These are phyloP conservation scores for Aspergillus nomiae DNA, from an alignment of 2,329 filamentous ascomycete genomes.

Conservation along the genomic window DNA sequence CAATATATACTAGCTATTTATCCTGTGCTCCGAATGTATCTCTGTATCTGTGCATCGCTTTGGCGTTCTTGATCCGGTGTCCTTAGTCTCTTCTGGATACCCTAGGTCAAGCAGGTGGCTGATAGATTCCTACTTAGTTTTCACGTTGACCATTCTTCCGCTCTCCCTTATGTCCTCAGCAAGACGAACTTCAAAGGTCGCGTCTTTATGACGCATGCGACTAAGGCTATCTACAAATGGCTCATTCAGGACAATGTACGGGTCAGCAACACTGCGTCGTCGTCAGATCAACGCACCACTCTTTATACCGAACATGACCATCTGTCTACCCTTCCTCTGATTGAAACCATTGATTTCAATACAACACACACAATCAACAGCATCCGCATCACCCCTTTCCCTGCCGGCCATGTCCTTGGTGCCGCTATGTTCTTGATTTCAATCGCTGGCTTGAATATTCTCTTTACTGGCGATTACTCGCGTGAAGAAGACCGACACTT, in stretches of 20 bases:
- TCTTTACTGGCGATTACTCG: constrained; percentile 98
- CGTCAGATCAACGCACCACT: constrained; percentile 63
- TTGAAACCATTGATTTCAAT: constrained; percentile 97
- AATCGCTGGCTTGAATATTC: constrained; percentile 92
- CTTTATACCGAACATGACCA: constrained; percentile 97
- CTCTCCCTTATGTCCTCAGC: constrained; percentile 93
- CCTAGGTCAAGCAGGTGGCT: constrained; percentile 24
- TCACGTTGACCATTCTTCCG: constrained; percentile 97
- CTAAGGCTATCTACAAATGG: constrained; percentile 99
- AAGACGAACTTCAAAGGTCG: constrained; percentile 97
- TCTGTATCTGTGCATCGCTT: constrained; percentile 19
- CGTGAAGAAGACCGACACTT: constrained; percentile 93
- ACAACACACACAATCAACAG: constrained; percentile 97
- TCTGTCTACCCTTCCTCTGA: constrained; percentile 86
- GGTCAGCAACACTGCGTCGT: constrained; percentile 71
- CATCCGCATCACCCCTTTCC: constrained; percentile 94
- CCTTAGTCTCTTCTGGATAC: background rate
- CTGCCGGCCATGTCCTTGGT: constrained; percentile 94
- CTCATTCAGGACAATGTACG: constrained; percentile 95
- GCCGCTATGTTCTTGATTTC: constrained; percentile 98
- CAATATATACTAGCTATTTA: constrained; percentile 28
- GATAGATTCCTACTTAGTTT: constrained; percentile 65
- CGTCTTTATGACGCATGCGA: constrained; percentile 99
- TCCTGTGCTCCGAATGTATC: constrained; percentile 22
- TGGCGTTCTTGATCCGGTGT: constrained; percentile 14